phyloP scores from a whole-genome alignment of 495 filamentous ascomycete genomes.

The Neurospora tetrasperma region DNA sequence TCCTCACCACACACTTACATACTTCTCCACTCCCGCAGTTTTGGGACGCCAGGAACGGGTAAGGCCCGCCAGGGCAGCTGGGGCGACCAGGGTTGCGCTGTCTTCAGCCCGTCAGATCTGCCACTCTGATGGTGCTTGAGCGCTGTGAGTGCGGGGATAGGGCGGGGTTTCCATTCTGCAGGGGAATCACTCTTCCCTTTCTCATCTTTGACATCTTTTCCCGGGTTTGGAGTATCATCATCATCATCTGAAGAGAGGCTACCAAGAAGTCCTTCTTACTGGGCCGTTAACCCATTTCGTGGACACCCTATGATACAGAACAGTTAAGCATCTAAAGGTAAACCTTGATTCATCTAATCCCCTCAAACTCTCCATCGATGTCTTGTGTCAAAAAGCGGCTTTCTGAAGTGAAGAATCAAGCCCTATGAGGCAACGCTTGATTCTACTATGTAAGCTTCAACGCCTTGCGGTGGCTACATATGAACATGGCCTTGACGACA shows the following conservation, averaged over 20 bases:
- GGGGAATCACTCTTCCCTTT: neutral
- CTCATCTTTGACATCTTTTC: too few species aligned
- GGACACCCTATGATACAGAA: too few species aligned
- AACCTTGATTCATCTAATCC: too few species aligned
- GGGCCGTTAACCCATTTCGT: too few species aligned
- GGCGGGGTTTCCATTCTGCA: neutral
- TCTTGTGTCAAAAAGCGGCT: too few species aligned
- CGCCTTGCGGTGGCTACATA: neutral
- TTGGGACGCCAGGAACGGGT: neutral
- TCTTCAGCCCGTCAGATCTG: neutral
- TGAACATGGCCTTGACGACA: neutral
- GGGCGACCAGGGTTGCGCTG: neutral
- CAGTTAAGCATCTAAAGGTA: too few species aligned
- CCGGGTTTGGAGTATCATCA: too few species aligned
- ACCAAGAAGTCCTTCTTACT: too few species aligned
- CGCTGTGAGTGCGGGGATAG: neutral
- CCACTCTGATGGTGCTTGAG: neutral
- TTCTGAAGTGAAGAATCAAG: neutral
- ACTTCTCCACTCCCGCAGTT: neutral
- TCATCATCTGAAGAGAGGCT: too few species aligned
- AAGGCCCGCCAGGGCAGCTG: neutral
- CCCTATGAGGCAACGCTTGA: neutral
- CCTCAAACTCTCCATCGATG: too few species aligned
- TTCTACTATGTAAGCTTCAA: neutral
- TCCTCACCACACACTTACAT: neutral